These are phyloP conservation scores for Cordyceps militaris DNA, from an alignment of 2,329 filamentous ascomycete species.

Conservation along the genomic window DNA sequence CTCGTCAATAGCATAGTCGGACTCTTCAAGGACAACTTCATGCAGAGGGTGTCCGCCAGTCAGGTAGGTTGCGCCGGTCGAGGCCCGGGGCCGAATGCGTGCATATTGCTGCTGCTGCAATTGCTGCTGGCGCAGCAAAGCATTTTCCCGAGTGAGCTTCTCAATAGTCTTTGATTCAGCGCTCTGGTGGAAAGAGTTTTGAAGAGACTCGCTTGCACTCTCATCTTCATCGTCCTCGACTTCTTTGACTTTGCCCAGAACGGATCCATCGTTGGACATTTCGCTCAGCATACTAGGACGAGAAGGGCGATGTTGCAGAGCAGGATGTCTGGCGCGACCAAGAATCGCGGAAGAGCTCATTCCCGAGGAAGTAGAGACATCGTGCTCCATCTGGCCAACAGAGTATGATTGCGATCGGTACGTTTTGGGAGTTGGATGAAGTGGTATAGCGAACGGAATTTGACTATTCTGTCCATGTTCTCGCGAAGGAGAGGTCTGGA, in stretches of 20 bases:
- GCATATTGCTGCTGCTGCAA: constrained; percentile 37
- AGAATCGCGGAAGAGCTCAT: constrained; percentile 43
- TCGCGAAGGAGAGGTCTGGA: constrained; percentile 45
- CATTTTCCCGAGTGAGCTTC: constrained; percentile 55
- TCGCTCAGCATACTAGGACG: constrained; percentile 70
- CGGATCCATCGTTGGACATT: constrained; percentile 56
- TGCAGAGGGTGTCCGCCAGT: constrained; percentile 54
- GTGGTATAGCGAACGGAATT: constrained; percentile 79
- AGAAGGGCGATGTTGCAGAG: constrained; percentile 74
- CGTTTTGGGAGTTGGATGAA: constrained; percentile 85
- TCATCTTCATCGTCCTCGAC: constrained; percentile 60
- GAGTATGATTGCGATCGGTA: constrained; percentile 96
- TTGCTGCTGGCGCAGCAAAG: constrained; percentile 48
- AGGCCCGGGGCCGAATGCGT: constrained; percentile 51
- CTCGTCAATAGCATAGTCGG: constrained; percentile 67
- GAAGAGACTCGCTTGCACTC: constrained; percentile 42
- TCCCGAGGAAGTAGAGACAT: constrained; percentile 37
- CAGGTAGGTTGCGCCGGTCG: constrained; percentile 47
- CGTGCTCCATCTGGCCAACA: constrained; percentile 78
- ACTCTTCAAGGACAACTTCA: constrained; percentile 55
- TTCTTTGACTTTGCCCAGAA: constrained; percentile 63
- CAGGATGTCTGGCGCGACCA: constrained; percentile 53
- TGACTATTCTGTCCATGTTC: constrained; percentile 52
- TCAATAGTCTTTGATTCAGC: constrained; percentile 57
- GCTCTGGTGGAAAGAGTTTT: constrained; percentile 45